Conservation (phyloP, 371 early-diverging fungal genomes). For the Apophysomyces variabilis region DNA sequence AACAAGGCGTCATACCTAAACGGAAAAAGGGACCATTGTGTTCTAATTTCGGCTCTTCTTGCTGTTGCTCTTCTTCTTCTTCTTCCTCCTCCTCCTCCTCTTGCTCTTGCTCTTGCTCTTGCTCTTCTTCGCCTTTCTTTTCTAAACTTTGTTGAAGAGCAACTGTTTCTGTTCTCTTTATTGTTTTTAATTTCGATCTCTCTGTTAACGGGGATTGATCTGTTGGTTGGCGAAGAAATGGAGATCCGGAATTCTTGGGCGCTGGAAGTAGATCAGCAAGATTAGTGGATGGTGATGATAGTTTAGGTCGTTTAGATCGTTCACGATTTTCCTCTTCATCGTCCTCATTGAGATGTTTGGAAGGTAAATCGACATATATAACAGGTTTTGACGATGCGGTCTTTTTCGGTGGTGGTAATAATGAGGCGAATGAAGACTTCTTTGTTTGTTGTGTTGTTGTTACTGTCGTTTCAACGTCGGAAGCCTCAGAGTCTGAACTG, state of each 20-base stretch:
- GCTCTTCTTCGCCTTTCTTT: slow-evolving; percentile 12
- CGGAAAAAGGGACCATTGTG: slow-evolving; percentile 37
- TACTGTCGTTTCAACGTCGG: slow-evolving; percentile 18
- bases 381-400: slow-evolving; percentile 16
- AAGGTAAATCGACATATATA: slow-evolving; percentile 40
- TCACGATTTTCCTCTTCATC: slow-evolving; percentile 26
- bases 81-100: slow-evolving; percentile 10
- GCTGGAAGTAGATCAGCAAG: slow-evolving; percentile 43
- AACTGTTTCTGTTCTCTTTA: slow-evolving; percentile 18
- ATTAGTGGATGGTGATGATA: slow-evolving; percentile 18
- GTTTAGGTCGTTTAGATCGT: slow-evolving; percentile 26
- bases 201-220: background rate
- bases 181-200: slow-evolving; percentile 20
- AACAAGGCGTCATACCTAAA: slow-evolving; percentile 25
- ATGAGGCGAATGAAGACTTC: slow-evolving; percentile 15
- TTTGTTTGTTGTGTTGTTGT: background rate
- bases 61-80: slow-evolving; percentile 21
- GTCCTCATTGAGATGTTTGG: slow-evolving; percentile 20
- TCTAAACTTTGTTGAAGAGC: slow-evolving; percentile 12
- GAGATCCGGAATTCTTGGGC: slow-evolving; percentile 27
- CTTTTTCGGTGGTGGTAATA: slow-evolving; percentile 27
- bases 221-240: too few relatives aligned
- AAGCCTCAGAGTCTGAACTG: slow-evolving; percentile 26
- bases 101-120: slow-evolving; percentile 17
- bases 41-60: slow-evolving; percentile 15